phyloP scores from a whole-genome alignment of 306 rosid species.

The Cucurbita ficifolia region DNA sequence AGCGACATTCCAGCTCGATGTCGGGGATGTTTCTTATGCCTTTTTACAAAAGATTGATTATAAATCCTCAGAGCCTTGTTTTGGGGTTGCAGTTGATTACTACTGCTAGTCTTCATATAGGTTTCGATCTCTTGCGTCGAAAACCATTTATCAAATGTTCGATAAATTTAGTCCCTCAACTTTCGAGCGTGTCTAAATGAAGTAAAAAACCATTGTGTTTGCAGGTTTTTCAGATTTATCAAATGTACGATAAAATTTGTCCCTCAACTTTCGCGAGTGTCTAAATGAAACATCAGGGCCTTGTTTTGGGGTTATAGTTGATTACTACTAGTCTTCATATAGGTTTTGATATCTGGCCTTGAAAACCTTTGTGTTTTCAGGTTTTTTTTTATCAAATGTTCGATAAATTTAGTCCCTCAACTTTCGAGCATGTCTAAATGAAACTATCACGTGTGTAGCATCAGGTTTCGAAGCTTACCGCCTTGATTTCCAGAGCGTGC shows the following conservation, averaged over 20 bases:
- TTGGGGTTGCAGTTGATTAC: not conserved
- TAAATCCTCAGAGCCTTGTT: not conserved
- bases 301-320: not conserved
- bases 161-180: too few relatives aligned
- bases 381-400: too few relatives aligned
- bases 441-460: too few relatives aligned
- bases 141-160: not conserved
- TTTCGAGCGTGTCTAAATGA: too few relatives aligned
- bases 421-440: too few relatives aligned
- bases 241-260: too few relatives aligned
- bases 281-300: not conserved
- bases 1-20: not conserved
- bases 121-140: not conserved
- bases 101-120: not conserved
- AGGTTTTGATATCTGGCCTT: not conserved
- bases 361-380: not conserved
- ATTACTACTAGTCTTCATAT: not conserved
- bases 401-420: too few relatives aligned
- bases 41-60: not conserved
- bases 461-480: too few relatives aligned
- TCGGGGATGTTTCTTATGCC: not conserved
- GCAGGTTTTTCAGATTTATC: too few relatives aligned
- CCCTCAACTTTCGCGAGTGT: too few relatives aligned
- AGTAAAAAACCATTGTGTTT: not conserved
- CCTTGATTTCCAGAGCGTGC: too few relatives aligned